Base-by-base conservation (phyloP, 2,329 filamentous ascomycete genomes). In the Penicillium vulpinum region DNA sequence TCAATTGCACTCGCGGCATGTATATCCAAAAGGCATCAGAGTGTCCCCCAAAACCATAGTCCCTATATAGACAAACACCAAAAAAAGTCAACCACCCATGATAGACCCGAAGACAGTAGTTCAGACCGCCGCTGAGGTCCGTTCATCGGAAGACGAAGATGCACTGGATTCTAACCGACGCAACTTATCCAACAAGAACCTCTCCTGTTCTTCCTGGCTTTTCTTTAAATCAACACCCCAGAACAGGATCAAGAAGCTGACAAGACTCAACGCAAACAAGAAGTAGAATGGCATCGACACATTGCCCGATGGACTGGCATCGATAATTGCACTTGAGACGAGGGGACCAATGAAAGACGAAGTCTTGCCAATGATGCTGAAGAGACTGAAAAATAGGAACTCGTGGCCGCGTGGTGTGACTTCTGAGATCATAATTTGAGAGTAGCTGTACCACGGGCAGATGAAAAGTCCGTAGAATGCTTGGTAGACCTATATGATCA, bases 361-460 rank as follows among this genome's bases (percentile, higher is more conserved):
- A 0, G 86, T 86, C 73, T 89, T 89, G 43, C 86, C 86, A 28
- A 88, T 82, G 63, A 89, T 87, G 59, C 82, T 85, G 73, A 89
- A 89, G 1, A 89, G 72, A 45, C 80, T 83, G 78, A 89, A 90
- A 77, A 89, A 89, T 11, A 89, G 74, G 64, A 88, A 88, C 62
- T 89, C 87, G 65, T 88, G 85, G 36, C 86, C 86, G 6, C 84
- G 78, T 0, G 87, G 87, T 0, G 86, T 88, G 2, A 89, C 85
- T 63, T 88, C 87, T 3, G 82, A 85, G 62, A 89, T 89, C 81
- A 89, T 86, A 64, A 86, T 88, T 68, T 89, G 86, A 0, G 81
- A 84, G 71, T 89, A 89, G 46, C 83, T 85, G 70, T 88, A 89
- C 86, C 86, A 89, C 0, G 86, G 86, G 60, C 86, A 88, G 7